These are phyloP conservation scores for Barnettozyma wickerhamii DNA, from an alignment of 805 yeast genomes.

Conservation along the genomic window DNA sequence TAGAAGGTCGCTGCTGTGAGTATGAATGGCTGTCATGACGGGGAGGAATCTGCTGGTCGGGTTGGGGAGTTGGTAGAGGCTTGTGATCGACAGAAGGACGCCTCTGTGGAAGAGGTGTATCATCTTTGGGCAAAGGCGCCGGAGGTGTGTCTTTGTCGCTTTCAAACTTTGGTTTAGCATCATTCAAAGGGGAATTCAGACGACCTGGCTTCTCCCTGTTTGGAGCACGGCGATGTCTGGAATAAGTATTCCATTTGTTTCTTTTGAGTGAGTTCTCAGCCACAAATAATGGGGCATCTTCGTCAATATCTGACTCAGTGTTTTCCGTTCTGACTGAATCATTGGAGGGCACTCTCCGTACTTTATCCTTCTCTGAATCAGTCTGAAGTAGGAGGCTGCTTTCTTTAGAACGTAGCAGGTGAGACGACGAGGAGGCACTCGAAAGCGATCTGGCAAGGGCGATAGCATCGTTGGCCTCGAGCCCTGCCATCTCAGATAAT, in stretches of 20 bases:
- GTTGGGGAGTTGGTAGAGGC: slow-evolving; percentile 20
- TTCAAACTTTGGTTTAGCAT: slow-evolving; percentile 2
- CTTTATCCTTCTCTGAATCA: background rate
- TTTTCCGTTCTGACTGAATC: background rate
- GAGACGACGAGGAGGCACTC: slow-evolving; percentile 55
- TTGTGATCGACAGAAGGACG: slow-evolving; percentile 8
- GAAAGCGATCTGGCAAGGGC: slow-evolving; percentile 79
- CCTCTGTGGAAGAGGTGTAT: background rate
- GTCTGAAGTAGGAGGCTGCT: slow-evolving; percentile 2
- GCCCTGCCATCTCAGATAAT: slow-evolving; percentile 71
- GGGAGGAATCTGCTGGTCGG: no score
- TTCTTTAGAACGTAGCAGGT: slow-evolving; percentile 12
- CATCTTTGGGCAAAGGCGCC: slow-evolving; percentile 1
- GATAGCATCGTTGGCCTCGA: slow-evolving; percentile 76
- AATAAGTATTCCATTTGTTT: slow-evolving; percentile 47
- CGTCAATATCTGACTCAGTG: slow-evolving; percentile 15
- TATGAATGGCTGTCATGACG: no score
- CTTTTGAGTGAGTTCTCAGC: slow-evolving; percentile 35
- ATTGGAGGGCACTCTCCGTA: slow-evolving; percentile 3
- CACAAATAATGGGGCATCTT: slow-evolving; percentile 22
- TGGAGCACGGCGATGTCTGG: slow-evolving; percentile 32
- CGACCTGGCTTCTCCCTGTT: slow-evolving; percentile 6
- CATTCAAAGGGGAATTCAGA: slow-evolving; percentile 15
- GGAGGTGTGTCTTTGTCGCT: background rate
- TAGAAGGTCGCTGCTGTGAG: background rate